Base-by-base conservation (phyloP, 352 stramenopile genomes). In the Pythium scleroteichum region DNA sequence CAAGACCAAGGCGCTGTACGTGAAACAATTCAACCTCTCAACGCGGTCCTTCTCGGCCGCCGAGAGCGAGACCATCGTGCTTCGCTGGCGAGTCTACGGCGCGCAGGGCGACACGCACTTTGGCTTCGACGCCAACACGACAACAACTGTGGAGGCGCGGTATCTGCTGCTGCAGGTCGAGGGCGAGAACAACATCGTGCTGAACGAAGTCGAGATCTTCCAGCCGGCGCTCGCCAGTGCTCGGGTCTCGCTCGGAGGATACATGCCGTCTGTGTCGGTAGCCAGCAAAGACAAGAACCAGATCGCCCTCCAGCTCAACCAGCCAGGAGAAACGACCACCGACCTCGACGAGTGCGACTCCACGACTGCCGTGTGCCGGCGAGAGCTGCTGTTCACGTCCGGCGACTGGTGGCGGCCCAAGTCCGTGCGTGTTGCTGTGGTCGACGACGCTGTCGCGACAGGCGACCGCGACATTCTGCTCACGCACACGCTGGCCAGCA, bases 161-260 rank as follows among this genome's bases (percentile, higher is more conserved):
- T 89, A 78, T 32, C 40, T 87, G 35, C 53, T 82, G 10, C 58
- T 89, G 4, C 79, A 89, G 52, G 59, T 87, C 27, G 73, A 77
- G 59, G 73, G 78, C 4, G 73, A 83, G 12, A 89, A 87, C 51
- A 86, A 66, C 41, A 61, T 89, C 39, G 51, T 69, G 12, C 23
- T 89, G 20, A 89, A 83, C 27, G 79, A 89, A 59, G 79, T 88
- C 5, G 68, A 88, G 33, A 65, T 90, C 35, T 88, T 82, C 33
- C 82, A 92, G 53, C 68, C 79, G 20, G 66, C 82, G 12, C 75
- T 92, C 47, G 76, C 82, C 2, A 78, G 72, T 32, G 66, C 71
- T 24, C 71, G 60, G 20, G 61, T 92, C 1, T 65, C 65, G 1
- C 48, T 92, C 1, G 76, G 82, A 10, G 78, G 76, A 10, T 85